Base-by-base conservation (phyloP, 495 filamentous ascomycete species). In the Lophiotrema nucula region DNA sequence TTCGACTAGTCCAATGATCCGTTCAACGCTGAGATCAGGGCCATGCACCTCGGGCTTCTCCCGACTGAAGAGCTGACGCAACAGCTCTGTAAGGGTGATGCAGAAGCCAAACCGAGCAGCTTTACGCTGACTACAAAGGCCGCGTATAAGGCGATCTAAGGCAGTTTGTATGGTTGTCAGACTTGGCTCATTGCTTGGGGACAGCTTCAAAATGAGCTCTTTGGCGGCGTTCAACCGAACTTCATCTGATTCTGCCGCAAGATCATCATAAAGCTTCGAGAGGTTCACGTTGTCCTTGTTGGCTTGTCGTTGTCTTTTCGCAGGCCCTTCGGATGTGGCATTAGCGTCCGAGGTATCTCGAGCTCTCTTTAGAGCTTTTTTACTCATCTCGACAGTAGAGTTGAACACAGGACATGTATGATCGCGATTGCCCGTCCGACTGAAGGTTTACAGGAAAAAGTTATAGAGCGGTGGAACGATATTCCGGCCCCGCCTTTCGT, bases 21-120 rank as follows among this genome's bases (percentile, higher is more conserved):
- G 15, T 19, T 53, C 35, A 4, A 53, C 50, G 41, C 43, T 26
- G 27, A 60, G 28, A 44, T 57, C 35, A 0, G 60, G 31, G 8
- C 23, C 73, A 45, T 37, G 4, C 12, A 54, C 19, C 10, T 16
- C 2, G 3, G 15, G 8, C 22, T 47, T 25, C 2, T 24, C 21
- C 13, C 56, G 39, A 1, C 77, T 79, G 61, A 79, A 79, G n/a
- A 88, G 66, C 65, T 86, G 82, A 0, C 78, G 75, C 35, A 95
- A 68, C 52, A 95, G 76, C 72, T 97, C 92, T 0, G 91, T 88
- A 60, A 97, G 72, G 1, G 92, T 90, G 53, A 96, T 76, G 33
- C 89, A 95, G 68, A 93, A 97, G n/a, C 93, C 93, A 53, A 92
- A 73, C 23, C 93, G 80, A 26, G 92, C 90, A 13, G 88, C 91